Conservation (phyloP, 2,329 filamentous ascomycete genomes). For the Fusarium xylarioides region DNA sequence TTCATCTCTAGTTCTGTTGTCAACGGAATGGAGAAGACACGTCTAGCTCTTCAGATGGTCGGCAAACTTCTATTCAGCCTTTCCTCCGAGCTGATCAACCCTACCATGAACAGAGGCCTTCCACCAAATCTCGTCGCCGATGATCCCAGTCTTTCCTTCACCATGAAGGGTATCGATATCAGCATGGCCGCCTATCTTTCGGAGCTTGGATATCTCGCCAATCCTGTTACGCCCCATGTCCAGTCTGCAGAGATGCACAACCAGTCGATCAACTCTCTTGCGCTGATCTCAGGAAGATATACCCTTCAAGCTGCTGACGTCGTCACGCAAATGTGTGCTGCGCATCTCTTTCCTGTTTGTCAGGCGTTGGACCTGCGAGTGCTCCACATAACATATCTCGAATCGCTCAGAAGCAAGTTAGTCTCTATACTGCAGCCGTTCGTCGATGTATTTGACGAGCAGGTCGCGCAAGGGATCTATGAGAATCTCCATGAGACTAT, state of each 20-base stretch:
- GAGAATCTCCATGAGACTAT: not conserved
- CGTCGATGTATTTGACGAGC: fast-evolving
- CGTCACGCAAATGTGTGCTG: not conserved
- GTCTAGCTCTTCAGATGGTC: fast-evolving
- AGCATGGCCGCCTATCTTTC: not conserved
- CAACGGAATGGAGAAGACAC: not conserved
- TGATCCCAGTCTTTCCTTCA: fast-evolving
- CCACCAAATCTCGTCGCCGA: not conserved
- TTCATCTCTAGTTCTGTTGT: not conserved
- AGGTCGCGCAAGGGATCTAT: fast-evolving
- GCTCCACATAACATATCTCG: fast-evolving
- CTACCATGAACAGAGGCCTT: not conserved
- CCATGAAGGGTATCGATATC: not conserved
- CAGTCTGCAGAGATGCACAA: not conserved
- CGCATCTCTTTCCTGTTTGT: not conserved
- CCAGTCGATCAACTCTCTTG: not conserved
- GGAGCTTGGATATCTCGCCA: not conserved
- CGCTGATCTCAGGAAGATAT: not conserved
- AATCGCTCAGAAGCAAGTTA: not conserved
- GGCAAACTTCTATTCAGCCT: not conserved
- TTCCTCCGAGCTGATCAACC: not conserved
- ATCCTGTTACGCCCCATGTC: not conserved
- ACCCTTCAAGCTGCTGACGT: not conserved
- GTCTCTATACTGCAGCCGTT: not conserved
- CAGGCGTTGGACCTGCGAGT: not conserved